Evolutionary conservation across 805 yeast genomes (phyloP).

Genomic region (Sugiyamaella floridensis): DNA sequence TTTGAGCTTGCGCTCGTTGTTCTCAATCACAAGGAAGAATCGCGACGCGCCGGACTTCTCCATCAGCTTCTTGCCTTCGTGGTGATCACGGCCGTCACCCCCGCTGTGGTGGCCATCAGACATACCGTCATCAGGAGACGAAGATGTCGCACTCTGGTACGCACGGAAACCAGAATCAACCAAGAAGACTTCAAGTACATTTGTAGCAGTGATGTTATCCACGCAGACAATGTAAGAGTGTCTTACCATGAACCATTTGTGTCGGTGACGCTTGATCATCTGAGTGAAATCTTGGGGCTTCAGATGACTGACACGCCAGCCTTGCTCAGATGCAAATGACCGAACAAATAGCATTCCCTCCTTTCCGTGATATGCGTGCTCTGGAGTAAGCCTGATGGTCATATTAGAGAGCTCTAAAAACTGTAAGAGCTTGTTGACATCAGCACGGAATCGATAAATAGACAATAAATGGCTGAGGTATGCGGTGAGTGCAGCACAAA

Average conservation of each 20-base stretch:
- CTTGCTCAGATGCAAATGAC: conserved; percentile 79
- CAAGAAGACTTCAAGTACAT: conserved; percentile 83
- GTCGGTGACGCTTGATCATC: conserved; percentile 85
- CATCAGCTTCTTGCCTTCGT: conserved; percentile 7
- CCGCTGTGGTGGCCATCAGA: conserved; percentile 14
- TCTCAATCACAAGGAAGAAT: conserved; percentile 26
- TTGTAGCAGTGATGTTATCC: conserved; percentile 76
- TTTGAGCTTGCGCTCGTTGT: conserved; percentile 38
- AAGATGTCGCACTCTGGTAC: conserved; percentile 22
- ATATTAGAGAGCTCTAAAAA: conserved; percentile 88
- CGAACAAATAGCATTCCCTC: conserved; percentile 80
- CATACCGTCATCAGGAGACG: conserved; percentile 15
- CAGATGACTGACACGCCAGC: conserved; percentile 93
- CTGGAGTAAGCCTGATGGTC: conserved; percentile 75
- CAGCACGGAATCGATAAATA: conserved; percentile 63
- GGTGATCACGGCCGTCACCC: conserved; percentile 15
- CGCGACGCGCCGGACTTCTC: conserved; percentile 11
- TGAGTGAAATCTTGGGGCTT: conserved; percentile 69
- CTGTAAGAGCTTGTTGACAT: conserved; percentile 73
- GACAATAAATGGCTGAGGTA: conserved; percentile 38
- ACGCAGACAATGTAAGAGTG: conserved; percentile 81
- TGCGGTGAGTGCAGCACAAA: conserved; percentile 1
- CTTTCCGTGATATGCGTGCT: conserved; percentile 74
- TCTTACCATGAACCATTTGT: conserved; percentile 86
- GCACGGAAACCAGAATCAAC: conserved; percentile 74